A percentile compares a stretch with the other conserved stretches of the same genome.
Evolutionary conservation across 495 filamentous ascomycete species (phyloP).

Genomic region (Diplogelasinospora grovesii): DNA sequence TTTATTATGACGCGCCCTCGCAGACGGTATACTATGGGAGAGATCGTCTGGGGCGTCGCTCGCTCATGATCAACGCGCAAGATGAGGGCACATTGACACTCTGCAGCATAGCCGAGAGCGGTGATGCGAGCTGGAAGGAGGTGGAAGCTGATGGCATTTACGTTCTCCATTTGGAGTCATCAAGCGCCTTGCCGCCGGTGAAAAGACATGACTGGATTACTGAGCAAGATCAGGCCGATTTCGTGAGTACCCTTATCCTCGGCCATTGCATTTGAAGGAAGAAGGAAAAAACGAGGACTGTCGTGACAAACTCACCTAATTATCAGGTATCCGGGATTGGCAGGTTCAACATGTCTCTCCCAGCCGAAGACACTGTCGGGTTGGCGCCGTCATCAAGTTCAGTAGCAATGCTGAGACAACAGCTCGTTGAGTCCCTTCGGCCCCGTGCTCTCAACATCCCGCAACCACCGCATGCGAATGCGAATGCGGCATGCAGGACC

Average conservation of each 20-base stretch:
- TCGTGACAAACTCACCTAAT: constrained; percentile 35
- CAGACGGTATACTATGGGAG: constrained; percentile 67
- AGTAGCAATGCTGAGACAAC: constrained; percentile 49
- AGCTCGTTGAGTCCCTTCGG: constrained; percentile 57
- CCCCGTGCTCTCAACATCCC: constrained; percentile 65
- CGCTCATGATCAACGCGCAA: constrained; percentile 54
- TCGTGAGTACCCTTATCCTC: constrained; percentile 32
- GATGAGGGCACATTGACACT: constrained; percentile 50
- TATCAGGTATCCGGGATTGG: constrained; percentile 54
- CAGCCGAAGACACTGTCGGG: constrained; percentile 22
- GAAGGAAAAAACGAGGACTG: constrained; percentile 7
- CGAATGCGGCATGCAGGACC: constrained; percentile 22
- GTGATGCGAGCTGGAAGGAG: constrained; percentile 58
- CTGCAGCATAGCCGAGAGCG: constrained; percentile 65
- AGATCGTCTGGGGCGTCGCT: constrained; percentile 81
- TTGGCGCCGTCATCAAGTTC: constrained; percentile 46
- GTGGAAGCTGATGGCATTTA: constrained; percentile 77
- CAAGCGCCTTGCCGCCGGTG: background rate
- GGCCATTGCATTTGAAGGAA: constrained; percentile 3
- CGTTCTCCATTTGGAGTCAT: constrained; percentile 44
- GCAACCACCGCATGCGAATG: constrained; percentile 35
- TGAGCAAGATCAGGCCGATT: constrained; percentile 13
- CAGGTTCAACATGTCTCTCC: constrained; percentile 51
- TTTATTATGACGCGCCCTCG: constrained; percentile 66
- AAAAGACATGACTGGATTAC: constrained; percentile 18